phyloP scores from a whole-genome alignment of 805 yeast genomes.

The Lachancea quebecensis region DNA sequence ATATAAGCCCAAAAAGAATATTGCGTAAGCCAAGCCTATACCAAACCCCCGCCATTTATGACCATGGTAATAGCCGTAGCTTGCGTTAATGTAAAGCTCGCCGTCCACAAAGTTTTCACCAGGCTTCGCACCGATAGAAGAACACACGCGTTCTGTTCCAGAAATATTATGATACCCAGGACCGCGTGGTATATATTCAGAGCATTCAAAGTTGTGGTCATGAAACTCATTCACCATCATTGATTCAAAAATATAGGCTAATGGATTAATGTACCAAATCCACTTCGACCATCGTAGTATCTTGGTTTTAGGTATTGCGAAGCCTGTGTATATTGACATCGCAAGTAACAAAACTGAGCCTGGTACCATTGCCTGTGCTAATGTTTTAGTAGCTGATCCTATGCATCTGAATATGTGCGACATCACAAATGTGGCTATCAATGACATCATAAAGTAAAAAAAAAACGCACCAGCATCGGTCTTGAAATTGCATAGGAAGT shows the following conservation, averaged over 20 bases:
- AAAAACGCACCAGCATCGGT: constrained; percentile 49
- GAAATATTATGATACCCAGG: constrained; percentile 34
- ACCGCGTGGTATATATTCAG: constrained; percentile 43
- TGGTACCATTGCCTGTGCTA: constrained; percentile 53
- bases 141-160: constrained; percentile 43
- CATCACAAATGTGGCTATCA: constrained; percentile 43
- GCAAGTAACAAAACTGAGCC: constrained; percentile 45
- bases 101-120: constrained; percentile 50
- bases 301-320: constrained; percentile 47
- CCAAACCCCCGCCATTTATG: constrained; percentile 62
- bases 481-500: constrained; percentile 48
- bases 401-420: constrained; percentile 48
- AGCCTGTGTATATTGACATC: constrained; percentile 48
- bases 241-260: constrained; percentile 52
- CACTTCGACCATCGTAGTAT: constrained; percentile 63
- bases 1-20: constrained; percentile 50
- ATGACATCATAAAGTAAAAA: constrained; percentile 41
- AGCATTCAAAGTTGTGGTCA: constrained; percentile 41
- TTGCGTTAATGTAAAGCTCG: constrained; percentile 37
- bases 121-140: constrained; percentile 48
- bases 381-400: constrained; percentile 42
- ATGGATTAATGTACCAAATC: constrained; percentile 55
- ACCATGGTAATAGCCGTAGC: constrained; percentile 38
- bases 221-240: constrained; percentile 52
- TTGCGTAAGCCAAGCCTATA: constrained; percentile 47